Base-by-base conservation (phyloP, 345 rosid species). In the Murraya koenigii region DNA sequence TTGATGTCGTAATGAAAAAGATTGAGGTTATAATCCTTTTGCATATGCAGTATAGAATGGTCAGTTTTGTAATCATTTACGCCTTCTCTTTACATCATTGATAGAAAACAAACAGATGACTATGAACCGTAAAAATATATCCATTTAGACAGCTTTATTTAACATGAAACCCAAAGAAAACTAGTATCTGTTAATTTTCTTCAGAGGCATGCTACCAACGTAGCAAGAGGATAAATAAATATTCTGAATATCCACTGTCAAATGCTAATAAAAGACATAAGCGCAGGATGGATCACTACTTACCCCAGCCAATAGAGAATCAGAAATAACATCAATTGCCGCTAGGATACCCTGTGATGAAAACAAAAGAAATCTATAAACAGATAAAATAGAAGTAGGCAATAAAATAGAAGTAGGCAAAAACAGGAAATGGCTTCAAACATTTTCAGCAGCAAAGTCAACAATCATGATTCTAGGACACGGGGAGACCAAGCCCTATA, bases 291-390 rank as follows among this genome's bases (percentile, higher is more conserved):
- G 0, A 19, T 38, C 3, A 70, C 19, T 71, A 82, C 97, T 47
- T 90, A 94, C 99, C 93, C 99, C 99, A 36, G 87, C 97, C 85
- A 97, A 68, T 71, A 85, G 68, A 81, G 85, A 78, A 81, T 80
- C 88, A 72, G 93, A 85, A 73, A 93, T 84, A 59, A 97, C 96
- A 83, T 97, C 99, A 86, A 94, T 30, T 71, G 98, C 98, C 13
- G 99, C 90, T 56, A 97, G 97, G 82, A 97, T 92, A 64, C 99
- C 99, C 99, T 97, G 92, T 69, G 77, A 76, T 70, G 75, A 63
- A 26, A 38, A 25, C 55, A 32, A 67, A 71, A 70, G 74, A 2
- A 59, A 49, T 19, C 17, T 14, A n/a, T 35, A 58, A 11, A 39
- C 10, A 58, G 3, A 44, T n/a, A n/a, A 59, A 44, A 15, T 8